Base-by-base conservation (phyloP, 2,329 filamentous ascomycete species). In the Metarhizium robertsii region DNA sequence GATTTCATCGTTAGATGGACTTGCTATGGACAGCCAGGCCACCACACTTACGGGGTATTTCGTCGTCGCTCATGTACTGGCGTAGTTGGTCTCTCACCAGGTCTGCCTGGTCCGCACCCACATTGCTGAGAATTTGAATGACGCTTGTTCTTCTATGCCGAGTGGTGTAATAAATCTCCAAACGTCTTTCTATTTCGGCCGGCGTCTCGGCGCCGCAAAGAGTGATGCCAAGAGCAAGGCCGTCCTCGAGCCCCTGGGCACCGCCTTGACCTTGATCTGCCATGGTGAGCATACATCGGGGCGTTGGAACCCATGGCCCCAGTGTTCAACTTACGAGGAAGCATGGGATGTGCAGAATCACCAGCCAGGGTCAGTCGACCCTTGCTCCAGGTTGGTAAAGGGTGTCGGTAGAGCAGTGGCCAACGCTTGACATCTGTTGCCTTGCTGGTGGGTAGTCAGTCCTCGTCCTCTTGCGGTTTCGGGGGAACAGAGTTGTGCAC, bases 91-190 rank as follows among this genome's bases (percentile, higher is more conserved):
- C 55, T 6, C 61, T 58, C 2, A 71, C 65, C 20, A 65, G 60
- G 34, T 63, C 56, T 0, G 62, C 50, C 49, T 70, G 62, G 43
- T 71, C 69, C 25, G 65, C 63, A 3, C 69, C 72, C 0, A 69
- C 67, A 49, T 73, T 71, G 46, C 67, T 70, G 50, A 75, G 64
- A 46, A 74, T 64, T 54, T 74, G 71, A n/a, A 73, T 67, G 2
- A 61, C 65, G 14, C 67, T 67, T 1, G 69, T 65, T 11, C 69
- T 58, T 49, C 63, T 63, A 18, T 62, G 57, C 2, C 67, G 63
- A 6, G 66, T 50, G 1, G 57, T 55, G 13, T 64, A 60, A 49
- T 67, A 69, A 3, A 67, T 47, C 3, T 54, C 45, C 2, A 69
- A 55, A 4, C 66, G 59, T 13, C 57, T 48, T 32, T 60, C 57